These are phyloP conservation scores for Myxozyma nipponensis DNA, from an alignment of 805 yeast genomes.

Conservation along the genomic window DNA sequence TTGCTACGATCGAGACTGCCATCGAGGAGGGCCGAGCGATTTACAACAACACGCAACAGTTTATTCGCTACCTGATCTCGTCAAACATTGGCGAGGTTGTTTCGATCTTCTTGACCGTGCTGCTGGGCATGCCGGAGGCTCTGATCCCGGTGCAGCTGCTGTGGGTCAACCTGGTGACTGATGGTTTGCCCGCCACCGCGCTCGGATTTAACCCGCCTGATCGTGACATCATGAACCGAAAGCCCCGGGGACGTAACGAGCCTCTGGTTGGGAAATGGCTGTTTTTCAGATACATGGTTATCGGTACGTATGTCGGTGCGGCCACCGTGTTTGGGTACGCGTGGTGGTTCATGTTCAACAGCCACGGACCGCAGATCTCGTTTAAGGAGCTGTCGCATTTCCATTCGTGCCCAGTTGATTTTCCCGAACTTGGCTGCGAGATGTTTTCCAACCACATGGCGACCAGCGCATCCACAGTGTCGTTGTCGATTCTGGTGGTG, in stretches of 20 bases:
- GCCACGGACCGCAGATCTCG: conserved; percentile 40
- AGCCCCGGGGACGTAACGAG: conserved; percentile 41
- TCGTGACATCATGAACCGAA: conserved; percentile 39
- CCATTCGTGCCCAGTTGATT: conserved; percentile 35
- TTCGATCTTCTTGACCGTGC: conserved; percentile 52
- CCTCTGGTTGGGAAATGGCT: conserved; percentile 42
- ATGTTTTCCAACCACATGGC: conserved; percentile 36
- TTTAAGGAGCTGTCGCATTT: conserved; percentile 39
- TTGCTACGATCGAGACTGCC: conserved; percentile 55
- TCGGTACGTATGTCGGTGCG: conserved; percentile 42
- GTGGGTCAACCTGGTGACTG: conserved; percentile 57
- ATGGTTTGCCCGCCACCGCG: conserved; percentile 59
- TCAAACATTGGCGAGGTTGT: conserved; percentile 58
- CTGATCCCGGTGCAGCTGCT: conserved; percentile 55
- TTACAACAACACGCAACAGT: conserved; percentile 43
- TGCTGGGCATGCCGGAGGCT: conserved; percentile 51
- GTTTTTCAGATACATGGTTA: conserved; percentile 40
- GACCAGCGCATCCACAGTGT: conserved; percentile 40
- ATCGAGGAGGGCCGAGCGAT: conserved; percentile 54
- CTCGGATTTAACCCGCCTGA: conserved; percentile 49
- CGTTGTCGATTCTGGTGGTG: conserved; percentile 41
- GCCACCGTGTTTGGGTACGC: conserved; percentile 45
- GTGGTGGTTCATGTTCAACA: conserved; percentile 40
- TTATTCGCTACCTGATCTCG: conserved; percentile 46
- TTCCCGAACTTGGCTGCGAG: conserved; percentile 36